Percentiles rank a stretch among this genome's conserved stretches.
phyloP scores from a whole-genome alignment of 176 grass and related monocot genomes.

The Dendrocalamus sinicus region DNA sequence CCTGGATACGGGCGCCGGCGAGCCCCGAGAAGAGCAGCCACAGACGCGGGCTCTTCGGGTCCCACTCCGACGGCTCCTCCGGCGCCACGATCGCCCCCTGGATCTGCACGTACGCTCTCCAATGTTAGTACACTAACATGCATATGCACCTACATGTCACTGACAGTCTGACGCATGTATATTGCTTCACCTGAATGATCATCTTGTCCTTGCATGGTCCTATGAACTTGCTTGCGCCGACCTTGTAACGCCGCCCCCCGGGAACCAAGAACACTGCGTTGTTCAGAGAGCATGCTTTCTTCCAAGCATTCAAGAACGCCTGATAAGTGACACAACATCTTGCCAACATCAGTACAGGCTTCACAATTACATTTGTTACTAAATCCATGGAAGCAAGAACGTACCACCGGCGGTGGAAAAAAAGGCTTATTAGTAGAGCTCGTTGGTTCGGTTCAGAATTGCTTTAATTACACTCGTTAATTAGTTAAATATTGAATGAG shows the following conservation, averaged over 20 bases:
- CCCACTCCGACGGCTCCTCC: constrained; percentile 72
- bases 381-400: neutral
- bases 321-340: neutral
- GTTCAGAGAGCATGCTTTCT: constrained; percentile 67
- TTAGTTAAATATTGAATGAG: too few species aligned
- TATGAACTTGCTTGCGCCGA: constrained; percentile 59
- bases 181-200: constrained; percentile 58
- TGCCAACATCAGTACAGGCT: neutral
- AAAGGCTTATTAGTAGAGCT: too few species aligned
- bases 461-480: too few species aligned
- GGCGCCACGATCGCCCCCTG: constrained; percentile 86
- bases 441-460: too few species aligned
- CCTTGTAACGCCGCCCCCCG: constrained; percentile 60
- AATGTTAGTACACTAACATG: neutral
- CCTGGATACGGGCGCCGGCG: constrained; percentile 68
- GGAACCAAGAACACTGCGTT: constrained; percentile 82
- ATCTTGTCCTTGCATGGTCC: constrained; percentile 74
- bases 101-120: constrained; percentile 39
- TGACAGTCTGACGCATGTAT: neutral
- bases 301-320: constrained; percentile 78
- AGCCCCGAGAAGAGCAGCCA: constrained; percentile 83
- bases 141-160: neutral
- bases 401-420: neutral
- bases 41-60: constrained; percentile 56
- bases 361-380: neutral